A percentile compares a stretch with the other conserved stretches of the same genome.
phyloP scores from a whole-genome alignment of 75 land plant genomes.

The Cunninghamia lanceolata region DNA sequence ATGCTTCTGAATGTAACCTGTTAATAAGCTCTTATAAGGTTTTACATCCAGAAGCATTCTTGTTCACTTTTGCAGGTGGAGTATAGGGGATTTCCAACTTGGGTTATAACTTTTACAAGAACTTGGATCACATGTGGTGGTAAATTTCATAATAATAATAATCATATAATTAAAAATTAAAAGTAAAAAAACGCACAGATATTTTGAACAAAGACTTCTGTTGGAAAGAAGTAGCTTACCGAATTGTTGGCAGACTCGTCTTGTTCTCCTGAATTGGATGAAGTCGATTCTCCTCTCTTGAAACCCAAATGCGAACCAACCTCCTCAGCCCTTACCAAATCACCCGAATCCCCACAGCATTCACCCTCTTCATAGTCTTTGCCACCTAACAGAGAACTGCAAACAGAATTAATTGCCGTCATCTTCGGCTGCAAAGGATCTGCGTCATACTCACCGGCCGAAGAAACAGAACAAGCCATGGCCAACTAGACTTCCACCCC shows the following conservation, averaged over 20 bases:
- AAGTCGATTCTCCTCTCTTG: not conserved
- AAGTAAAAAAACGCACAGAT: not conserved
- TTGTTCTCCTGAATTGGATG: not conserved
- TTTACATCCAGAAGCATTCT: too few relatives aligned
- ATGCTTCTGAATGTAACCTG: too few relatives aligned
- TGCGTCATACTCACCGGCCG: not conserved
- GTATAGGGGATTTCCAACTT: too few relatives aligned
- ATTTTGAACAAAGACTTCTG: not conserved
- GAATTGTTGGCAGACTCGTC: not conserved
- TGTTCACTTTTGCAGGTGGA: too few relatives aligned
- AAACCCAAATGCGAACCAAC: not conserved
- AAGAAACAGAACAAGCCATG: not conserved
- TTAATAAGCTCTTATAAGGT: too few relatives aligned
- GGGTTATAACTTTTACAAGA: too few relatives aligned
- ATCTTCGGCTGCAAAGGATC: not conserved
- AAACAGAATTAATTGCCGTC: not conserved
- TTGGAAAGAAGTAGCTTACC: not conserved
- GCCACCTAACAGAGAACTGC: not conserved
- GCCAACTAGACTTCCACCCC: not conserved
- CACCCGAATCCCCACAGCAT: slow-evolving; percentile 11
- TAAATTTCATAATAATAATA: not conserved
- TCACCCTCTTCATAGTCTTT: not conserved
- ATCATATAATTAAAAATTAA: not conserved
- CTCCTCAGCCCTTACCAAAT: not conserved
- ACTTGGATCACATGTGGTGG: not conserved